Evolutionary conservation across 768 basidiomycete genomes (phyloP).

Genomic region (Collybiopsis luxurians): DNA sequence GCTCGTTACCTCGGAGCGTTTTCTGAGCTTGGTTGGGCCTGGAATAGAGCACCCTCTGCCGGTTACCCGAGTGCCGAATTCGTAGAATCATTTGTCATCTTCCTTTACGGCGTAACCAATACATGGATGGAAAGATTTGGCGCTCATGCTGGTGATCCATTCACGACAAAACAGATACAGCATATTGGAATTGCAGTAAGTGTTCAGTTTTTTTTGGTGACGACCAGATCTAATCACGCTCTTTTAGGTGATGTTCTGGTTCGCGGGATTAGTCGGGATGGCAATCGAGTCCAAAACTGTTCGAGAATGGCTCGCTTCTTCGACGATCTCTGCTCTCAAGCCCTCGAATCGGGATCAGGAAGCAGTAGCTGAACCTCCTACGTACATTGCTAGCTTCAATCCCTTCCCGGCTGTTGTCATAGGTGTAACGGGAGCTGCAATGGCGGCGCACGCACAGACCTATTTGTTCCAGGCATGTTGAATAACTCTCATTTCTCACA

Average conservation of each 20-base stretch:
- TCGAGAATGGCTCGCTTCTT: conserved; percentile 69
- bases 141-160: conserved; percentile 75
- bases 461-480: conserved; percentile 81
- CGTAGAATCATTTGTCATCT: conserved; percentile 77
- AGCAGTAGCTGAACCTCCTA: conserved; percentile 61
- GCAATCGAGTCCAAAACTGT: conserved; percentile 78
- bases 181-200: conserved; percentile 90
- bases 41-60: conserved; percentile 70
- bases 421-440: conserved; percentile 90
- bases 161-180: conserved; percentile 87
- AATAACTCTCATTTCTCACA: background rate
- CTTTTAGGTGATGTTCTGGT: conserved; percentile 85
- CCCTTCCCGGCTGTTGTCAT: conserved; percentile 92
- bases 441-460: conserved; percentile 88
- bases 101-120: conserved; percentile 86
- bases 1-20: conserved; percentile 93
- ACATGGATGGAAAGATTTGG: conserved; percentile 98
- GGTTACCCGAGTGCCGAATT: conserved; percentile 66
- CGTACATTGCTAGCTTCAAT: conserved; percentile 79
- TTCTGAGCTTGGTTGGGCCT: conserved; percentile 89
- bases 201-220: background rate
- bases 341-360: conserved; percentile 32
- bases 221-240: conserved; percentile 1
- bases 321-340: conserved; percentile 36
- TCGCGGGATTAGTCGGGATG: conserved; percentile 87